Base-by-base conservation (phyloP, 345 rosid genomes). In the Anacardium occidentale region DNA sequence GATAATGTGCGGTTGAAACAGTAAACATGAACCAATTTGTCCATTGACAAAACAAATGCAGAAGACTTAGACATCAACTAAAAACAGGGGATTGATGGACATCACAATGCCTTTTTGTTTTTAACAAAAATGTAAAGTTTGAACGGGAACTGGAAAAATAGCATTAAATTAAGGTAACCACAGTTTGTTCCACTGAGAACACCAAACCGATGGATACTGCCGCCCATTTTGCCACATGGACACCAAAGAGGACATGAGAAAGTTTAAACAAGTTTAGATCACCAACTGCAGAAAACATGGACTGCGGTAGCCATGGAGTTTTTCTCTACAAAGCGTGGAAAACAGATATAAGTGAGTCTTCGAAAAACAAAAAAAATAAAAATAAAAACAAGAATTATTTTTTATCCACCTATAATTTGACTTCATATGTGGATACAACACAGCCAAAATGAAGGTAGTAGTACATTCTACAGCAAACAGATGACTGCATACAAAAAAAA, bases 1-100 rank as follows among this genome's bases (percentile, higher is more conserved):
- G 99, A 91, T 74, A 95, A 86, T 24, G 98, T 95, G 25, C 99
- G 94, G 70, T 85, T 87, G 78, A 95, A 79, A 78, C 97, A 95
- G 87, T 85, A 95, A 81, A 92, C 77, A 86, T 75, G 78, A 95
- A 92, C 99, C 97, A 92, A 75, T 95, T 95, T 61, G 84, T 50
- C 89, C 89, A 62, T 79, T 91, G 92, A 80, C 86, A 88, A 79
- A 89, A 87, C 75, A 95, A 89, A 94, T 92, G 78, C 18, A 53
- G 50, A 40, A 73, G 47, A 57, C 88, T 89, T 76, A 90, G 80
- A 59, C 25, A 69, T 54, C 62, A 72, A 73, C 70, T 45, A 17
- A 22, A 50, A 74, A 8, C 62, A 66, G 70, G 26, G 18, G 14
- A 50, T 42, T 17, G 20, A 61, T 61, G 64, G 47, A 34, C 20